Evolutionary conservation across 345 rosid species (phyloP).

Genomic region (Balakata baccata): DNA sequence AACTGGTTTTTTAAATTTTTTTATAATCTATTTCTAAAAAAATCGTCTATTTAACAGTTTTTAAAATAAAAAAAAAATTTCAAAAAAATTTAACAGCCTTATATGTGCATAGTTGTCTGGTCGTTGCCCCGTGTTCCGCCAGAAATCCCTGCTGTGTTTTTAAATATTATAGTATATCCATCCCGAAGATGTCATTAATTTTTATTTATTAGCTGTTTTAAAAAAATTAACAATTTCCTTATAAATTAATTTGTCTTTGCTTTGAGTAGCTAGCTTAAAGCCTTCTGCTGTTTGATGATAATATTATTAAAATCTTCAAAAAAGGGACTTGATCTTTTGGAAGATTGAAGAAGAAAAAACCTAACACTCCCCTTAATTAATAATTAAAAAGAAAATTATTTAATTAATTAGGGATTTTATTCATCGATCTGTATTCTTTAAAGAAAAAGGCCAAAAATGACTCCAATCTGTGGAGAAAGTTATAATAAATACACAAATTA

Average conservation of each 20-base stretch:
- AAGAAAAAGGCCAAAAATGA: slow-evolving; percentile 2
- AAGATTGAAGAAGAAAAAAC: slow-evolving; percentile 27
- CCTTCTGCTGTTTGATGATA: background rate
- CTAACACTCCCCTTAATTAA: slow-evolving; percentile 5
- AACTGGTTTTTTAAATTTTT: too few relatives aligned
- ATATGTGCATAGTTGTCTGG: slow-evolving; percentile 23
- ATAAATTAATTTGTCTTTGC: background rate
- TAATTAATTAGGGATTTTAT: background rate
- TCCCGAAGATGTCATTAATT: too few relatives aligned
- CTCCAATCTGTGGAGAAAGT: background rate
- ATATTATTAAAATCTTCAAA: background rate
- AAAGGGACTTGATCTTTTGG: slow-evolving; percentile 12
- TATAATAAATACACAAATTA: background rate
- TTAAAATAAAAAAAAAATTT: too few relatives aligned
- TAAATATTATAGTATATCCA: background rate
- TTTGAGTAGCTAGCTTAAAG: slow-evolving; percentile 13
- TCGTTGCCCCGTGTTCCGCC: slow-evolving; percentile 31
- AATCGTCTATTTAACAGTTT: too few relatives aligned
- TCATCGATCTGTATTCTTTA: slow-evolving; percentile 1
- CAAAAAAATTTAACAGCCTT: too few relatives aligned
- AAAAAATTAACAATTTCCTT: too few relatives aligned
- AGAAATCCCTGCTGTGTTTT: slow-evolving; percentile 5
- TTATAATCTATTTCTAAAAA: too few relatives aligned
- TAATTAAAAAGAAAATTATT: background rate
- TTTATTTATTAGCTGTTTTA: too few relatives aligned